These are phyloP conservation scores for Beauveria sp. DNA, from an alignment of 2,329 filamentous ascomycete genomes.

Conservation along the genomic window DNA sequence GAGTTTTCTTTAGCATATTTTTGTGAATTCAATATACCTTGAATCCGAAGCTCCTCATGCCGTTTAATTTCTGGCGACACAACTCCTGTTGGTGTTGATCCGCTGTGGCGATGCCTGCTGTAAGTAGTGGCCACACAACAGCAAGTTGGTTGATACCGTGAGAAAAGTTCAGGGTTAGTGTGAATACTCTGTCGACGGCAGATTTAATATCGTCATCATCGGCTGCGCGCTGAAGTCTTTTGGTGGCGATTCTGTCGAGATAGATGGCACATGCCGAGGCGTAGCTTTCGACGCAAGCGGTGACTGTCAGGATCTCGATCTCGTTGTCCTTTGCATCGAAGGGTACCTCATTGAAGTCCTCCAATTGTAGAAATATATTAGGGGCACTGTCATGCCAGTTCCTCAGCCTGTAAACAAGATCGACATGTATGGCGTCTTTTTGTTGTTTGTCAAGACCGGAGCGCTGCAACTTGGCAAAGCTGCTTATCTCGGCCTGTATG, in stretches of 20 bases:
- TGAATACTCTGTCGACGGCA: neutral
- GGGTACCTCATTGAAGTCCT: neutral
- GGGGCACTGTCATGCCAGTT: conserved; percentile 14
- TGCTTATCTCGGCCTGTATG: conserved; percentile 15
- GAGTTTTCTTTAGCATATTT: too few species aligned
- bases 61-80: neutral
- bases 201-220: neutral
- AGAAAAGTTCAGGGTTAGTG: conserved; percentile 9
- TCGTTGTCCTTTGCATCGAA: conserved; percentile 2
- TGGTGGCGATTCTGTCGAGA: conserved; percentile 11
- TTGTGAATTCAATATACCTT: neutral
- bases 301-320: conserved; percentile 10
- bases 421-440: conserved; percentile 8
- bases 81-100: neutral
- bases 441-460: neutral
- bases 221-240: neutral
- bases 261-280: conserved; percentile 12
- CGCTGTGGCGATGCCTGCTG: neutral
- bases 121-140: neutral
- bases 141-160: conserved; percentile 7
- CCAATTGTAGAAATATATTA: conserved; percentile 9
- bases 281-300: conserved; percentile 13
- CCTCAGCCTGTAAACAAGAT: conserved; percentile 9
- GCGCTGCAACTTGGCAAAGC: conserved; percentile 10
- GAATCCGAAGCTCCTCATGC: neutral